phyloP scores from a whole-genome alignment of 2,329 filamentous ascomycete species.

The Fonsecaea pugnacius region DNA sequence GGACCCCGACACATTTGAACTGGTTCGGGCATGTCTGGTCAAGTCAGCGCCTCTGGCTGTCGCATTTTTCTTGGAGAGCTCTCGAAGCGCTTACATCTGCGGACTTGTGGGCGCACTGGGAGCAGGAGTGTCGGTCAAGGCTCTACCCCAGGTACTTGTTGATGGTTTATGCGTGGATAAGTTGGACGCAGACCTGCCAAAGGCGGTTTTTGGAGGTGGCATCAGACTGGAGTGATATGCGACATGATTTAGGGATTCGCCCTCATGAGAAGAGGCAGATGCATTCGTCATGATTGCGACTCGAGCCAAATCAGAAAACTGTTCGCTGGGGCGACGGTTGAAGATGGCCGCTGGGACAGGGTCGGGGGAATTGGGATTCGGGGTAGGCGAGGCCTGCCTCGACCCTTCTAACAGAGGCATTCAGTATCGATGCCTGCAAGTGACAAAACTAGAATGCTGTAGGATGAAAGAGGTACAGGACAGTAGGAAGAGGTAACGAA shows the following conservation, averaged over 20 bases:
- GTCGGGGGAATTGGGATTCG: constrained; percentile 14
- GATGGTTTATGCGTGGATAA: constrained; percentile 21
- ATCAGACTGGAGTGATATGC: constrained; percentile 33
- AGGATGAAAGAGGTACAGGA: constrained; percentile 1
- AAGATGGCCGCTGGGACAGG: constrained; percentile 10
- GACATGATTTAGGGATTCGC: constrained; percentile 29
- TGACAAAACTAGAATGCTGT: not conserved
- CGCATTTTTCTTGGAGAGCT: not conserved
- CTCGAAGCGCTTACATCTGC: constrained; percentile 54
- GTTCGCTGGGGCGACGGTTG: constrained; percentile 28
- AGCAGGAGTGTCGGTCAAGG: constrained; percentile 66
- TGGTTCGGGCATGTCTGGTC: constrained; percentile 56
- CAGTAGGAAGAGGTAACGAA: constrained; percentile 8
- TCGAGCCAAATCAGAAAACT: constrained; percentile 32
- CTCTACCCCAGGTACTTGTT: constrained; percentile 54
- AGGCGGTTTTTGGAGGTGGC: constrained; percentile 32
- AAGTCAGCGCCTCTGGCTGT: constrained; percentile 14
- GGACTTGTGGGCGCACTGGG: constrained; percentile 67
- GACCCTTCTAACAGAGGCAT: constrained; percentile 33
- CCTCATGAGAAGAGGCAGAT: constrained; percentile 24
- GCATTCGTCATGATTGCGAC: constrained; percentile 34
- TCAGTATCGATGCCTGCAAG: constrained; percentile 26
- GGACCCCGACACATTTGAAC: constrained; percentile 73
- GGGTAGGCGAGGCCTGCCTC: constrained; percentile 22
- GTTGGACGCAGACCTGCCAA: constrained; percentile 28